A percentile compares a stretch with the other conserved stretches of the same genome.
Conservation (phyloP, 2,329 filamentous ascomycete species). For the Cladobotryum mycophilum region DNA sequence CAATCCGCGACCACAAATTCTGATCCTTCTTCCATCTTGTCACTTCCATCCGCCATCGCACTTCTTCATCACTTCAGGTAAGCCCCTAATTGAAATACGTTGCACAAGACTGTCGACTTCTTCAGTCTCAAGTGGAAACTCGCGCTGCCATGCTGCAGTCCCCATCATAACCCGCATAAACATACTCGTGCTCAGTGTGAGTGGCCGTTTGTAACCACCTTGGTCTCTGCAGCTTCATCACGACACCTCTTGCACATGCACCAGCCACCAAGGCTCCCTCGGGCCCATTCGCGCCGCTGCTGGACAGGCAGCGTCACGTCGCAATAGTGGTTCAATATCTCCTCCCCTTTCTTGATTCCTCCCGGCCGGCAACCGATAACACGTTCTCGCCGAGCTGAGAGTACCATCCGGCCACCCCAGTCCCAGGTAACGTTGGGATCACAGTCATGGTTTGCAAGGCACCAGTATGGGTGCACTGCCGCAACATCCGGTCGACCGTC, state of each 20-base stretch:
- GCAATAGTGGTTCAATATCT: constrained; percentile 92
- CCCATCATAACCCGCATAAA: background rate
- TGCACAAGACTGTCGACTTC: background rate
- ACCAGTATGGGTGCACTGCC: constrained; percentile 94
- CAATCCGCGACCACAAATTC: background rate
- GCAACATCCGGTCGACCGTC: constrained; percentile 85
- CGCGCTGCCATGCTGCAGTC: no score
- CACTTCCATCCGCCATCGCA: background rate
- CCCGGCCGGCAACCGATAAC: constrained; percentile 44
- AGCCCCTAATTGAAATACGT: background rate
- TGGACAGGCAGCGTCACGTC: constrained; percentile 73
- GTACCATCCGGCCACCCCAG: constrained; percentile 73
- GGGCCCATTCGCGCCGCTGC: constrained; percentile 81
- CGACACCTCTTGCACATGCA: constrained; percentile 83
- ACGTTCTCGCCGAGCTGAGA: constrained; percentile 55
- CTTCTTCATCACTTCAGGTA: background rate
- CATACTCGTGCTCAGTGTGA: background rate
- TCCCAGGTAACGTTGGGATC: constrained; percentile 94
- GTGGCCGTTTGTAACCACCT: background rate
- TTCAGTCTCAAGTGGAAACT: background rate
- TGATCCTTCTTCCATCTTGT: background rate
- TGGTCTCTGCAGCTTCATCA: constrained; percentile 52
- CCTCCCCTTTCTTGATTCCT: constrained; percentile 70
- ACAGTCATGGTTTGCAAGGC: constrained; percentile 92
- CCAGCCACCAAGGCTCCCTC: constrained; percentile 77